Base-by-base conservation (phyloP, 106 monocot genomes). In the Dioscorea dumetorum region DNA sequence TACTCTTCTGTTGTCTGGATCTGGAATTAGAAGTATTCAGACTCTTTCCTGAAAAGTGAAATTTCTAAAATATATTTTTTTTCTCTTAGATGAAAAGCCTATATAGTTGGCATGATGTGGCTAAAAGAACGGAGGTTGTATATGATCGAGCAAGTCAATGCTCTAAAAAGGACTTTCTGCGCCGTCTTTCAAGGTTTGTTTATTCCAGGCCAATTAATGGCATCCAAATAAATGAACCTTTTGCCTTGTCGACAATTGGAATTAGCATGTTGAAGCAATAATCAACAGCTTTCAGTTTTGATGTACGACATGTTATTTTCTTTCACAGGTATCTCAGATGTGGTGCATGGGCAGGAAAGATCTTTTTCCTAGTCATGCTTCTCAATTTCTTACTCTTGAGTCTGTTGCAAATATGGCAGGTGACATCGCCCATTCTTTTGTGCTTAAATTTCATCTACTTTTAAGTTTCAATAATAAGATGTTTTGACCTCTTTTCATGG, bases 41-140 rank as follows among this genome's bases (percentile, higher is more conserved):
- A 22, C 22, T 59, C 28, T 59, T 22, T 22, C 4, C 23, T 5
- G 0, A 2, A 59, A 59, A 59, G 12, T 19, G 6, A 15, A 2
- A 21, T 62, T 64, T 63, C 58, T 60, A n/a, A 71, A 61, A 24
- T 67, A 58, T 56, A 21, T 18, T 41, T 58, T n/a, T 11, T 70
- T 53, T 70, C 33, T 61, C 58, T 53, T 65, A 92, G 92, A 83
- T 99, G 84, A 99, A 93, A 85, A 79, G 64, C 63, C 59, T 92
- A 34, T 99, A 99, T 70, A 93, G 92, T 70, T 99, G 97, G 97
- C 89, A 89, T 79, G 92, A 99, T 66, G 97, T 99, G 72, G 97
- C 92, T 63, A 87, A 82, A 59, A 84, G 97, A 79, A 99, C 97
- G 24, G 84, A 85, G 72, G 74, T 85, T 66, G 97, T 99, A 4